Percentiles rank a stretch among this genome's conserved stretches.
These are phyloP conservation scores for Platanthera zijinensis DNA, from an alignment of 106 monocot genomes.

Conservation along the genomic window DNA sequence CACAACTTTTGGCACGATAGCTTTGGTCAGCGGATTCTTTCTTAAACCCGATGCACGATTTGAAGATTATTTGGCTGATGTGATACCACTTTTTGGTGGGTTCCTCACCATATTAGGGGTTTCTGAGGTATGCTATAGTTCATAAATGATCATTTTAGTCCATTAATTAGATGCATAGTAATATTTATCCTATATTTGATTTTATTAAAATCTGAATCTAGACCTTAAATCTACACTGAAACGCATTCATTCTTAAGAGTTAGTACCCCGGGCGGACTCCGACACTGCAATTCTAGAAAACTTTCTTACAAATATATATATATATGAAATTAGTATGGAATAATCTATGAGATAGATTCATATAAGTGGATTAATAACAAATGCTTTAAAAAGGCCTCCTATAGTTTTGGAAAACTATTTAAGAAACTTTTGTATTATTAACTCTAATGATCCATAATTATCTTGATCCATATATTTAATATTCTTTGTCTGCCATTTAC, in stretches of 20 bases:
- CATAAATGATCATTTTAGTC: too few relatives aligned
- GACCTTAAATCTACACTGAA: too few relatives aligned
- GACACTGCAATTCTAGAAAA: too few relatives aligned
- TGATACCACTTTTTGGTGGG: conserved; percentile 74
- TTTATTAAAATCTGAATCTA: too few relatives aligned
- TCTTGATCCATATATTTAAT: too few relatives aligned
- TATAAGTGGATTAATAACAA: too few relatives aligned
- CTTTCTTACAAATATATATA: not conserved
- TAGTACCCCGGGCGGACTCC: too few relatives aligned
- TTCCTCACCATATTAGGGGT: conserved; percentile 72
- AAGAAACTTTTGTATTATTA: not conserved
- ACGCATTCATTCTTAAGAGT: too few relatives aligned
- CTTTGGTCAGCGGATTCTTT: conserved; percentile 85
- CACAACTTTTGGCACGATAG: conserved; percentile 80
- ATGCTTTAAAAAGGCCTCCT: not conserved
- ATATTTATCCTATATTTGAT: too few relatives aligned
- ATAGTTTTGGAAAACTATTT: not conserved
- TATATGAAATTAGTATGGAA: not conserved
- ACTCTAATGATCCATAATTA: too few relatives aligned
- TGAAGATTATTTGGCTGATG: conserved; percentile 73
- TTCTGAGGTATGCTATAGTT: conserved; percentile 49
- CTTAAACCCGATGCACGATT: conserved; percentile 76
- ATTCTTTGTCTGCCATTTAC: too few relatives aligned
- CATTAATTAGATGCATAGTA: too few relatives aligned
- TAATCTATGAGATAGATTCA: not conserved